phyloP scores from a whole-genome alignment of 2,329 filamentous ascomycete genomes.

The Aureobasidium pullulans region DNA sequence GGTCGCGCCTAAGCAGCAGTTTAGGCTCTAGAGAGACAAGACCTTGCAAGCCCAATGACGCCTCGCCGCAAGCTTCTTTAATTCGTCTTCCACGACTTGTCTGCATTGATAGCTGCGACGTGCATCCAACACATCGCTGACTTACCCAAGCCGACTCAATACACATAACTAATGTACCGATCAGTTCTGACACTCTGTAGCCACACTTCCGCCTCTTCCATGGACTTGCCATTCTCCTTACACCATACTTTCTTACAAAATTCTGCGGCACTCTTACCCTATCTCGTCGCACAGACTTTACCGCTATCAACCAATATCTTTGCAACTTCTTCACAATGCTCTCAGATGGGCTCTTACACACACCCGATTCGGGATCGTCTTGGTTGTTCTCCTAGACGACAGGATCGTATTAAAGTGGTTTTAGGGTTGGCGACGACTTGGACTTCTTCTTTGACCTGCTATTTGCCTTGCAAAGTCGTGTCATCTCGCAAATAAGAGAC shows the following conservation, averaged over 20 bases:
- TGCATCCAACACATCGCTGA: too few species aligned
- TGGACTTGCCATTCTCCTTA: slow-evolving; percentile 31
- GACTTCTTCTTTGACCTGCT: too few species aligned
- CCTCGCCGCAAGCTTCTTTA: too few species aligned
- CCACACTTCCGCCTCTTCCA: slow-evolving; percentile 33
- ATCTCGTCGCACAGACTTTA: slow-evolving; percentile 44
- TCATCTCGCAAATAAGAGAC: too few species aligned
- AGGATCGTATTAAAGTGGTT: too few species aligned
- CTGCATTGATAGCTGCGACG: too few species aligned
- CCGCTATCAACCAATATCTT: slow-evolving; percentile 42
- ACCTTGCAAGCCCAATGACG: too few species aligned
- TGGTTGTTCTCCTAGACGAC: slow-evolving; percentile 1
- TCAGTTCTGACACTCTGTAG: slow-evolving; percentile 28
- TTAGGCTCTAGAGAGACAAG: too few species aligned
- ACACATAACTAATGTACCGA: slow-evolving; percentile 38
- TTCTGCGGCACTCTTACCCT: slow-evolving; percentile 35
- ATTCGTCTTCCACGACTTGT: too few species aligned
- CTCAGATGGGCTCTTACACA: slow-evolving; percentile 32
- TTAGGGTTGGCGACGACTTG: too few species aligned
- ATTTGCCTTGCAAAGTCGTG: too few species aligned
- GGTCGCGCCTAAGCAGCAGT: too few species aligned
- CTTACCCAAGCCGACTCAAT: not conserved
- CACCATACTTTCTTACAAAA: slow-evolving; percentile 36
- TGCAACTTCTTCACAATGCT: slow-evolving; percentile 25
- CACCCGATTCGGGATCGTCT: slow-evolving; percentile 24